These are phyloP conservation scores for Boletus rubescentipes DNA, from an alignment of 768 basidiomycete species.

Conservation along the genomic window DNA sequence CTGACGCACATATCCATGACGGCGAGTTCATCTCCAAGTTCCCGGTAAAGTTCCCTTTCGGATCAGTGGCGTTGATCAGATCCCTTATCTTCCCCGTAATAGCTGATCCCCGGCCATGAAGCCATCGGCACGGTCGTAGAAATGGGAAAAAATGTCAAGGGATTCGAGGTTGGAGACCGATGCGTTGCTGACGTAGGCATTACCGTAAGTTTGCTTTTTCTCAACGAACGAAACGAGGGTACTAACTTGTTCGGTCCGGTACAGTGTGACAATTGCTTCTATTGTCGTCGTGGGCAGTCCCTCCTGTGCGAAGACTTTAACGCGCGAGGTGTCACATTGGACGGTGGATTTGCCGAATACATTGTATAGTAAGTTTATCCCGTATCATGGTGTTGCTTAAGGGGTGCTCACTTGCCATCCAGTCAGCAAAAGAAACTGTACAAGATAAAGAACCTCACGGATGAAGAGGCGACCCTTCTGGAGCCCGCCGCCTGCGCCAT, in stretches of 20 bases:
- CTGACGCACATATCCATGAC: conserved; percentile 64
- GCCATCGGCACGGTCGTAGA: conserved; percentile 71
- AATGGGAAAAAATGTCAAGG: conserved; percentile 78
- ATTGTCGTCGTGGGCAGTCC: conserved; percentile 80
- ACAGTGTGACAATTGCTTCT: conserved; percentile 84
- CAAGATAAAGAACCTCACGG: conserved; percentile 83
- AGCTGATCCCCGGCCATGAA: conserved; percentile 77
- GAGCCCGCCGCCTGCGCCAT: conserved; percentile 92
- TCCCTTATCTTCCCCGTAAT: conserved; percentile 10
- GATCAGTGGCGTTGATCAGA: conserved; percentile 21
- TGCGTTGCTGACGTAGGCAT: conserved; percentile 80
- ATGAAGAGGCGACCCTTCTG: conserved; percentile 84
- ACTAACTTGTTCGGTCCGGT: background rate
- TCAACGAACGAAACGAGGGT: background rate
- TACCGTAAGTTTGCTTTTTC: conserved; percentile 46
- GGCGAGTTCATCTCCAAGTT: conserved; percentile 67
- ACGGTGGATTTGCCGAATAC: conserved; percentile 91
- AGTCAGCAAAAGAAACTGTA: conserved; percentile 77
- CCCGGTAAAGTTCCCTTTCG: conserved; percentile 35
- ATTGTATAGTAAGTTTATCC: conserved; percentile 64
- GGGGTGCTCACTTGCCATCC: background rate
- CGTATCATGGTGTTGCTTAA: background rate
- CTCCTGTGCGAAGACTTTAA: conserved; percentile 85
- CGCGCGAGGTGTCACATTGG: conserved; percentile 73
- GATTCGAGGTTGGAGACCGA: conserved; percentile 75